Base-by-base conservation (phyloP, 2,329 filamentous ascomycete species). In the Aspergillus persii region DNA sequence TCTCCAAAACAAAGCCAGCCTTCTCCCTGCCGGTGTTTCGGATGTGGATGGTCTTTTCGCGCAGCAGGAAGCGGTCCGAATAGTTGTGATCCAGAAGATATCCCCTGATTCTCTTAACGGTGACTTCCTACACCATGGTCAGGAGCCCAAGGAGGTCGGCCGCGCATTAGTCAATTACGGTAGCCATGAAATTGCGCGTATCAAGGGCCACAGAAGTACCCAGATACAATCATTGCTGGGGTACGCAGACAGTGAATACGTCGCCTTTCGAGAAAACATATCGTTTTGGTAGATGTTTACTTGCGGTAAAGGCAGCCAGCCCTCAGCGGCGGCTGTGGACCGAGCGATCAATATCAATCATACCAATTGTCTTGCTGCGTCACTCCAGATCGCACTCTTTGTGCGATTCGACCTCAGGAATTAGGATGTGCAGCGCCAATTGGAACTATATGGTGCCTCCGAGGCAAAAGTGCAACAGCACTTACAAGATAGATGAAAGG, bases 231-330 rank as follows among this genome's bases (percentile, higher is more conserved):
- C 84, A 8, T 79, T 95, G 49, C 79, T 99, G 33, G 95, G 94
- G 3, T 99, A 97, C 76, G 91, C 92, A 23, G 93, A 97, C 73
- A 96, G 90, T 70, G 92, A 98, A 77, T 97, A 98, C 77, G 89
- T 98, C 46, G 93, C 92, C 8, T 82, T 95, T 69, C 83, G 92
- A 63, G 92, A 96, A 74, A 94, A 96, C 68, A 88, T 97, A 62
- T 92, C 91, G 49, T 87, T 96, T 66, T 88, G 44, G 61, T 62
- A 2, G 69, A 72, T 12, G 68, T 70, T 50, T 53, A 8, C 18
- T 36, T 50, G 5, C 15, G 31, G 41, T 53, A 49, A 27, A 55
- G 50, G 48, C 63, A 61, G 36, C 26, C 11, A 41, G 36, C 8
- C 4, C 1, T 41, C 36, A 41, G 36, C 15, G 26, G 36, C 15